Evolutionary conservation across 352 stramenopile genomes (phyloP).

Genomic region (Lagenidium giganteum): DNA sequence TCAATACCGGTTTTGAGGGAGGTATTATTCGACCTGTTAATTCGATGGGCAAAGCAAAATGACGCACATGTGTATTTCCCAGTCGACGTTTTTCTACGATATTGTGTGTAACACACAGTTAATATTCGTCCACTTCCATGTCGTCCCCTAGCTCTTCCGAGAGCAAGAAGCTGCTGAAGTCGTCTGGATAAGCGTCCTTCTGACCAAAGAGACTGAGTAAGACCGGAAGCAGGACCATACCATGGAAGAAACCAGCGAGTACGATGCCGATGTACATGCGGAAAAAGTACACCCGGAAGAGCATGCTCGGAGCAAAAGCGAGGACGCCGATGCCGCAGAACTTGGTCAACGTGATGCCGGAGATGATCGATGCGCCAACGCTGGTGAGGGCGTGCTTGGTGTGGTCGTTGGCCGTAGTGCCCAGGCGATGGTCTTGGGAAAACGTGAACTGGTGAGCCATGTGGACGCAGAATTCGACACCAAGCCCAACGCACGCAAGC

Average conservation of each 20-base stretch:
- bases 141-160: constrained; percentile 65
- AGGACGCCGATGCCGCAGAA: constrained; percentile 87
- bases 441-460: constrained; percentile 80
- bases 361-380: constrained; percentile 82
- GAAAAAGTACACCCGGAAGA: constrained; percentile 93
- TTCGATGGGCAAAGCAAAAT: too few species aligned
- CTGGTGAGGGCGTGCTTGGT: constrained; percentile 65
- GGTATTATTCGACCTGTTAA: too few species aligned
- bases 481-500: constrained; percentile 79
- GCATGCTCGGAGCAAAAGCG: constrained; percentile 85
- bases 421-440: constrained; percentile 38
- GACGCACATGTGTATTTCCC: too few species aligned
- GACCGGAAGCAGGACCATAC: constrained; percentile 74
- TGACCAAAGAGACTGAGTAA: constrained; percentile 74
- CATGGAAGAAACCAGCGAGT: constrained; percentile 80
- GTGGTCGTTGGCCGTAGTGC: constrained; percentile 52
- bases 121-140: constrained; percentile 29
- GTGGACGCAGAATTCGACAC: constrained; percentile 89
- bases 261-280: constrained; percentile 91
- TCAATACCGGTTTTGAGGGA: too few species aligned
- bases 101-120: too few species aligned
- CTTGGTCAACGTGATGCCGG: constrained; percentile 91
- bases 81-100: too few species aligned
- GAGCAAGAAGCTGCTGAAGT: constrained; percentile 65
- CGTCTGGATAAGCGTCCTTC: constrained; percentile 36